A percentile compares a stretch with the other conserved stretches of the same genome.
phyloP scores from a whole-genome alignment of 306 rosid species.

The Prosopis cineraria region DNA sequence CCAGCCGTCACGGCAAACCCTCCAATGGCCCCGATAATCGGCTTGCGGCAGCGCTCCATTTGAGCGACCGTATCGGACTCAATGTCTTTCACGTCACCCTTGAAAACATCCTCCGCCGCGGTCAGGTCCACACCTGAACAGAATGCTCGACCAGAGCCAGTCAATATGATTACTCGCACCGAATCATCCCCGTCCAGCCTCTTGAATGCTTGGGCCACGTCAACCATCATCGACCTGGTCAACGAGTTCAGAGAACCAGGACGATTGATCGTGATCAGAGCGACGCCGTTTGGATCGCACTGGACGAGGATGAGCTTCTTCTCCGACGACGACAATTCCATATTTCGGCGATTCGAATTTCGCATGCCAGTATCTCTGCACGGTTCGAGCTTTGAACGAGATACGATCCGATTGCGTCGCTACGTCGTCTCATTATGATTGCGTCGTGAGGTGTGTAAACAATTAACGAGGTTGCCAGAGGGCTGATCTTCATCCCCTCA shows the following conservation, averaged over 20 bases:
- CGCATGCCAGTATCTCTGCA: background rate
- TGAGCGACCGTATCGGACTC: slow-evolving; percentile 74
- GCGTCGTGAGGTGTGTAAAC: background rate
- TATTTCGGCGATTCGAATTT: background rate
- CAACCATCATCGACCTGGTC: slow-evolving; percentile 72
- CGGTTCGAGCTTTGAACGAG: background rate
- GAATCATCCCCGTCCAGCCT: slow-evolving; percentile 59
- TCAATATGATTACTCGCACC: slow-evolving; percentile 65
- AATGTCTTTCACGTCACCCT: slow-evolving; percentile 85
- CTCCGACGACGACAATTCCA: slow-evolving; percentile 49
- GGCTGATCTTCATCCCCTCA: no score
- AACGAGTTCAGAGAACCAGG: slow-evolving; percentile 81
- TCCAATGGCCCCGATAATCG: slow-evolving; percentile 77
- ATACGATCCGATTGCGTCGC: background rate
- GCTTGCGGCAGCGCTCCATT: slow-evolving; percentile 83
- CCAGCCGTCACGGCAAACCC: slow-evolving; percentile 98
- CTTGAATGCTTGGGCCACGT: slow-evolving; percentile 73
- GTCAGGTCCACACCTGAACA: slow-evolving; percentile 92
- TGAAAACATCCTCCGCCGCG: slow-evolving; percentile 85
- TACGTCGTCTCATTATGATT: background rate
- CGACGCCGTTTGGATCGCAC: slow-evolving; percentile 63
- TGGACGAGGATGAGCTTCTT: slow-evolving; percentile 61
- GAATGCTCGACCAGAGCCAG: slow-evolving; percentile 88
- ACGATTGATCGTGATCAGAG: slow-evolving; percentile 74
- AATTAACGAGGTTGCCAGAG: no score